Base-by-base conservation (phyloP, 441 rosid genomes). In the Populus hybrid region DNA sequence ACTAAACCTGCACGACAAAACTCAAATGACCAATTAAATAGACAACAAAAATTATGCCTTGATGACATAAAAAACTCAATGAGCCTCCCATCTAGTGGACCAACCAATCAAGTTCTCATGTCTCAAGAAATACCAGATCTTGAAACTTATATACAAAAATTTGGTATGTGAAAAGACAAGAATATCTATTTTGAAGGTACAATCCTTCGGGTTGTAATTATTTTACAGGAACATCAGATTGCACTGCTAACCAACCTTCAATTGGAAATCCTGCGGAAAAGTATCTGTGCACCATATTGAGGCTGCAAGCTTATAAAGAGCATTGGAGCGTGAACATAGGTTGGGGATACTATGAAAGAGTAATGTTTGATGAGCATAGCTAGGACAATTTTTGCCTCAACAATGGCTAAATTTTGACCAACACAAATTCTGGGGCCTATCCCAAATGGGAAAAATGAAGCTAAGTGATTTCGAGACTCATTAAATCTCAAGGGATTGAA, bases 401-500 rank as follows among this genome's bases (percentile, higher is more conserved):
- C 78, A 71, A 88, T 28, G 35, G 85, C 95, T 35, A 92, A 83
- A 79, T 83, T 87, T 77, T 87, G 91, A 21, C 94, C 97, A 8
- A 82, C 87, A 32, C 97, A 90, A 30, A 74, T 67, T 81, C 89
- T 84, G 9, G 89, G 90, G 12, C 93, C 97, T 67, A 89, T 80
- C 24, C 91, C 92, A 70, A 87, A 90, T 6, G 96, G 96, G 70
- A 85, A 14, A 73, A 86, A 87, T 0, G 88, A 64, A 40, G 78
- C 71, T 7, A 75, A 38, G 69, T 75, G 78, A 75, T 87, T 90
- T 61, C 87, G 77, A 0, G 88, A 69, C 78, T 85, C 89, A 7
- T 73, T 83, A 4, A 93, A 93, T 78, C 98, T 89, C 0, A 76
- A 19, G 0, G 92, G 97, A 74, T 91, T 88, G 84, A 93, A 93